These are phyloP conservation scores for Melampsora americana DNA, from an alignment of 1,284 basidiomycete genomes.

Conservation along the genomic window DNA sequence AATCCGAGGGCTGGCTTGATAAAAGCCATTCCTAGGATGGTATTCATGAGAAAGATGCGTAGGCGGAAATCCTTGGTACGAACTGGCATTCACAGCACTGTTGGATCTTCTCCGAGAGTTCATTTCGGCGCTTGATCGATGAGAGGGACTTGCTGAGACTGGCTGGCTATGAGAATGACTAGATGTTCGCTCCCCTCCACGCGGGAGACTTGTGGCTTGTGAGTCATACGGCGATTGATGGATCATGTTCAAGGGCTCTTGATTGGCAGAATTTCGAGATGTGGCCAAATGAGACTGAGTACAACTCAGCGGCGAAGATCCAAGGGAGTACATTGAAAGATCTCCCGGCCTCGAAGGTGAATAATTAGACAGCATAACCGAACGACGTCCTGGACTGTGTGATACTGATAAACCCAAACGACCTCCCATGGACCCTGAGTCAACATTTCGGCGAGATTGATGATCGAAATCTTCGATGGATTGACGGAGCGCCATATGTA, in stretches of 20 bases:
- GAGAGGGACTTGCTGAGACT: not conserved
- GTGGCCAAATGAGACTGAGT: not conserved
- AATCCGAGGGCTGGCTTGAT: not conserved
- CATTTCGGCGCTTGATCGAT: not conserved
- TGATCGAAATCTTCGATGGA: conserved; percentile 1
- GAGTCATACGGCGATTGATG: not conserved
- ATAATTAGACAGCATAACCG: not conserved
- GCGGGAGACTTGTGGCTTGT: not conserved
- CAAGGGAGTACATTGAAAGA: conserved; percentile 39
- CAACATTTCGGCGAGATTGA: not conserved
- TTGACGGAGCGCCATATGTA: conserved; percentile 23
- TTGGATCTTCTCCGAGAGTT: not conserved
- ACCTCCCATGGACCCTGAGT: not conserved
- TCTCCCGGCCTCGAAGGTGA: conserved; percentile 6
- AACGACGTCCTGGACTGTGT: not conserved
- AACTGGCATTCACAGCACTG: not conserved
- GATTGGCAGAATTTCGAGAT: not conserved
- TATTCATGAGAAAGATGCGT: too few species aligned
- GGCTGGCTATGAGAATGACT: not conserved
- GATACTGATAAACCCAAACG: not conserved
- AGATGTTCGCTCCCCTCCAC: not conserved
- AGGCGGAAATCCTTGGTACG: not conserved
- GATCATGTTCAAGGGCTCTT: not conserved
- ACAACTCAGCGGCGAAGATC: not conserved
- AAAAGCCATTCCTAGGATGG: not conserved